phyloP scores from a whole-genome alignment of 306 rosid species.

The Dicorynia guianensis region DNA sequence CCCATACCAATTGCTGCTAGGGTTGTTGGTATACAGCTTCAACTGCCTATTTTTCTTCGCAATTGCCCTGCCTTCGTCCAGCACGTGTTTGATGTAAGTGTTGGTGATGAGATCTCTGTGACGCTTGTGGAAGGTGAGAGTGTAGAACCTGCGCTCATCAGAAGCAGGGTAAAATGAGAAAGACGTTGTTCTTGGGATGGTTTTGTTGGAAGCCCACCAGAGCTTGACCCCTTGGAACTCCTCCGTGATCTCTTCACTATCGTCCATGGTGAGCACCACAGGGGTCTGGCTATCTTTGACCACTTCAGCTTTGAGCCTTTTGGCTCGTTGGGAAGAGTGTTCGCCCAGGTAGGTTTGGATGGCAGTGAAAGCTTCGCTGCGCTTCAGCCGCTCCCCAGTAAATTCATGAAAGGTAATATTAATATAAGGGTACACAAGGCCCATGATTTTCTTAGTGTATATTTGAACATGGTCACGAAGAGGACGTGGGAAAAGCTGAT shows the following conservation, averaged over 20 bases:
- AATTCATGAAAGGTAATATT: conserved; percentile 47
- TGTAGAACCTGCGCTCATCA: conserved; percentile 30
- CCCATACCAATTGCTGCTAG: neutral
- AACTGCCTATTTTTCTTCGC: conserved; percentile 27
- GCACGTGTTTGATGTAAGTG: conserved; percentile 30
- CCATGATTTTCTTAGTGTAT: neutral
- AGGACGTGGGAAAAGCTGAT: conserved; percentile 36
- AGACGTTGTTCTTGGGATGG: fast-evolving
- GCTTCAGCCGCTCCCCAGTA: conserved; percentile 23
- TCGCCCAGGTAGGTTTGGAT: conserved; percentile 45
- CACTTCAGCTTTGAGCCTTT: conserved; percentile 42
- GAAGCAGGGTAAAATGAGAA: conserved; percentile 25
- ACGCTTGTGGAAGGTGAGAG: conserved; percentile 36
- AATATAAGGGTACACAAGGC: conserved; percentile 41
- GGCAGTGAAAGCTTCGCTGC: neutral
- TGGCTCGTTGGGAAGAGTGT: conserved; percentile 31
- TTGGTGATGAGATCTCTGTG: conserved; percentile 16
- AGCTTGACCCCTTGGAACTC: conserved; percentile 36
- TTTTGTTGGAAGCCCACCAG: conserved; percentile 42
- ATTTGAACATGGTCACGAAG: neutral
- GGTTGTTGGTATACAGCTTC: conserved; percentile 38
- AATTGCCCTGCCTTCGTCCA: conserved; percentile 33
- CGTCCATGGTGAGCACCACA: conserved; percentile 41
- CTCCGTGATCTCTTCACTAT: conserved; percentile 43
- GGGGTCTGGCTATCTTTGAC: conserved; percentile 42